Base-by-base conservation (phyloP, 805 yeast species). In the Metschnikowia noctiluminum region DNA sequence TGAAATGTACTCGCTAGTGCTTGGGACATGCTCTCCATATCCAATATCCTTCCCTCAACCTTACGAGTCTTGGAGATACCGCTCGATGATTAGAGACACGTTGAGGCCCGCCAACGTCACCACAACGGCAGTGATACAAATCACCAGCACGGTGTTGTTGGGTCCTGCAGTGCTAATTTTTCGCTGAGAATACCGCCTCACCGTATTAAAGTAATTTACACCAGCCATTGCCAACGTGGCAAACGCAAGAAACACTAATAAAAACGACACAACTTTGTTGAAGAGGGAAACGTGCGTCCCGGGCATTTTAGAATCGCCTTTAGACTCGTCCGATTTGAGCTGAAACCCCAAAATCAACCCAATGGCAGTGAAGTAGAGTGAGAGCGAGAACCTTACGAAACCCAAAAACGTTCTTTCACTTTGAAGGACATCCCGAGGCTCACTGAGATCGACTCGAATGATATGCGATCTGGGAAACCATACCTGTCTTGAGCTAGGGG, bases 351-450 rank as follows among this genome's bases (percentile, higher is more conserved):
- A 52, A 7, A 74, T 54, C 14, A 79, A 68, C 1, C 80, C 80
- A 32, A 76, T 65, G 1, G 81, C 72, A 3, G 78, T 69, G 42
- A 80, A 64, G 49, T 73, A 69, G 15, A 79, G 60, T 10, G 79
- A 68, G 6, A 72, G 59, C 2, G 80, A 61, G 54, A 79, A 76
- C 45, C 79, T 64, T 38, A 78, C 59, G 66, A 80, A 79, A 28
- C 78, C 66, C 13, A 79, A 61, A 15, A 78, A 72, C 1, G 83
- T 79, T 34, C 84, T 61, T 55, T 79, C 84, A 46, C 75, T 71
- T 68, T 79, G 81, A 14, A 79, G 61, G 8, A 76, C 74, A 58
- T 79, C 84, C 38, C 84, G 62, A 1, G 84, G 82, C 56, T 79
- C 83, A 35, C 58, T 54, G 35, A 56, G 53, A 5, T 51, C 43